Conservation (phyloP, 371 early-diverging fungal genomes). For the Haplosporangium sp. region DNA sequence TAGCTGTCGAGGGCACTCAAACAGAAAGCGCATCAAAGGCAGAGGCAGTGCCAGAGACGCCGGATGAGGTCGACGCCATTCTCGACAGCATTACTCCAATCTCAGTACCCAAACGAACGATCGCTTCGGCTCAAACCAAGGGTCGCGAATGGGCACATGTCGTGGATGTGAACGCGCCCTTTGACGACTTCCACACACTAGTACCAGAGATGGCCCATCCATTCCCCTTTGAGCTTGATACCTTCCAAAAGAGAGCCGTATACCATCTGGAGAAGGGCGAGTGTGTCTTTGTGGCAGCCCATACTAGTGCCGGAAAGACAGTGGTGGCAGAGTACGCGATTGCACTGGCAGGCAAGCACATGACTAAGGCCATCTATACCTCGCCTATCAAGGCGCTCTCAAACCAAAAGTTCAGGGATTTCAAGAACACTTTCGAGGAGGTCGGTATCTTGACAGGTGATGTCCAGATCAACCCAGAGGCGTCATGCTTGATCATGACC, state of each 20-base stretch:
- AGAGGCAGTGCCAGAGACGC: conserved; percentile 2
- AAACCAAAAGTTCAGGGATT: conserved; percentile 99
- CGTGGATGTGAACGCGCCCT: conserved; percentile 84
- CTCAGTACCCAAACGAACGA: conserved; percentile 23
- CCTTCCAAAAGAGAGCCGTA: conserved; percentile 99
- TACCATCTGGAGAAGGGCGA: conserved; percentile 96
- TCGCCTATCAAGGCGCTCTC: conserved; percentile 99
- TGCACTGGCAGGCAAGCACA: conserved; percentile 91
- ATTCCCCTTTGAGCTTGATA: conserved; percentile 97
- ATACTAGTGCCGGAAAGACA: conserved; percentile 99
- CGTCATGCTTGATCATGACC: conserved; percentile 98
- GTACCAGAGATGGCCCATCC: conserved; percentile 86
- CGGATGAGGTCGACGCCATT: conserved; percentile 43
- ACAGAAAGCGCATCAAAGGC: background rate
- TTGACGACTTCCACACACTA: conserved; percentile 86
- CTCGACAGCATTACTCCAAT: conserved; percentile 32
- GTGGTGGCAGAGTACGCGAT: conserved; percentile 99
- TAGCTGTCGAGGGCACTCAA: background rate
- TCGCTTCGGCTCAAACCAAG: conserved; percentile 36
- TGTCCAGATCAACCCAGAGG: conserved; percentile 97
- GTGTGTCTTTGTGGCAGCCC: conserved; percentile 99
- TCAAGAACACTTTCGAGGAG: conserved; percentile 86
- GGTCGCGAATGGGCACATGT: conserved; percentile 93
- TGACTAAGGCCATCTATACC: conserved; percentile 99
- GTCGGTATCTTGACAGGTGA: conserved; percentile 99